These are phyloP conservation scores for Clavaria fumosa DNA, from an alignment of 768 basidiomycete species.

Conservation along the genomic window DNA sequence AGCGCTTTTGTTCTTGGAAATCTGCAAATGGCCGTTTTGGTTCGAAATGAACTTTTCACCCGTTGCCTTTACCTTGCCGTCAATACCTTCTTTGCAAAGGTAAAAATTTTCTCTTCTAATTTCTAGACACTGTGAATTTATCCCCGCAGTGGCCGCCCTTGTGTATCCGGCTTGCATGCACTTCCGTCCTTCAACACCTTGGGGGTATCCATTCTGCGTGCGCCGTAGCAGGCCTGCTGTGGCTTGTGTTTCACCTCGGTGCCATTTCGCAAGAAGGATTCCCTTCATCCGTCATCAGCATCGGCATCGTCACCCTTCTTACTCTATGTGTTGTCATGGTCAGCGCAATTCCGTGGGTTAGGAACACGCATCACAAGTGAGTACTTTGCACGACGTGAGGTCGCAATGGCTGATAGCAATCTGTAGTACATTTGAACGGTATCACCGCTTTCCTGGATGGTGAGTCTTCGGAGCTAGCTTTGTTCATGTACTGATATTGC, in stretches of 20 bases:
- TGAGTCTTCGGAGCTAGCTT: slow-evolving; percentile 35
- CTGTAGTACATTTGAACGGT: slow-evolving; percentile 60
- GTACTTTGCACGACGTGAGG: slow-evolving; percentile 10
- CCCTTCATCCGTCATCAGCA: slow-evolving; percentile 40
- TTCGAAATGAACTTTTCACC: slow-evolving; percentile 74
- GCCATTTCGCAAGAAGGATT: slow-evolving; percentile 37
- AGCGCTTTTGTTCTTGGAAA: slow-evolving; percentile 68
- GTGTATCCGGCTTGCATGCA: slow-evolving; percentile 51
- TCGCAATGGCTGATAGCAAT: slow-evolving; percentile 3
- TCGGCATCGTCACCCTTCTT: slow-evolving; percentile 45
- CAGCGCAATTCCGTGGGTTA: slow-evolving; percentile 65
- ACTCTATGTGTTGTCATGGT: slow-evolving; percentile 41
- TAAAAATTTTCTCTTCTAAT: too few species aligned
- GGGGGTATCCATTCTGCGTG: slow-evolving; percentile 73
- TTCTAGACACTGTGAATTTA: slow-evolving; percentile 6
- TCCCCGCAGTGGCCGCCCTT: slow-evolving; percentile 29
- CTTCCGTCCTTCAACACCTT: slow-evolving; percentile 54
- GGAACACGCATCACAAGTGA: slow-evolving; percentile 71
- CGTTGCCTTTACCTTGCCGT: slow-evolving; percentile 57
- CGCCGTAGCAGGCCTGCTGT: slow-evolving; percentile 50
- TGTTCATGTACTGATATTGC: neutral
- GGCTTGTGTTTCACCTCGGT: slow-evolving; percentile 51
- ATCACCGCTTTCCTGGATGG: slow-evolving; percentile 73
- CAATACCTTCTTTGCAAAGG: slow-evolving; percentile 71
- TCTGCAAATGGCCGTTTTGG: slow-evolving; percentile 52